Evolutionary conservation across 2,329 filamentous ascomycete genomes (phyloP).

Genomic region (Rachicladosporium sp.): DNA sequence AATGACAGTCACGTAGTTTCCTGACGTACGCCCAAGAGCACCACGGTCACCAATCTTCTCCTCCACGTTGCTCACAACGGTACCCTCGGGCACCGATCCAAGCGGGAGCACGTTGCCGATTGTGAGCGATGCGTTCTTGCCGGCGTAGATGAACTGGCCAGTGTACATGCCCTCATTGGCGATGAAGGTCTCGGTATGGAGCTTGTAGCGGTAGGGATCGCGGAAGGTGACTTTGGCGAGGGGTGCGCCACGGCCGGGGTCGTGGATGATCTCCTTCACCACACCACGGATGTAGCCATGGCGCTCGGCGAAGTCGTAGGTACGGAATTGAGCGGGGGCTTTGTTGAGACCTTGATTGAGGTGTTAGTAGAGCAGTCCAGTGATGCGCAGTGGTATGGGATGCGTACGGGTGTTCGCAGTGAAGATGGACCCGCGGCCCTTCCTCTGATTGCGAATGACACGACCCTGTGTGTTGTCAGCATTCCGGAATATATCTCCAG

Average conservation of each 20-base stretch:
- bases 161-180: conserved; percentile 99
- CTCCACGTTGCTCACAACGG: conserved; percentile 97
- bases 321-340: conserved; percentile 88
- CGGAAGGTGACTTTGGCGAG: conserved; percentile 96
- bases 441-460: conserved; percentile 64
- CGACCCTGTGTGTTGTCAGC: conserved; percentile 38
- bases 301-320: conserved; percentile 65
- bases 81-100: conserved; percentile 93
- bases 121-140: conserved; percentile 94
- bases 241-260: conserved; percentile 93
- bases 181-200: conserved; percentile 97
- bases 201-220: conserved; percentile 96
- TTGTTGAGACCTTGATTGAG: conserved; percentile 78
- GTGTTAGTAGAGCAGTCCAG: conserved; percentile 10
- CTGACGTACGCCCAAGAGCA: conserved; percentile 88
- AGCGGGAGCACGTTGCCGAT: conserved; percentile 97
- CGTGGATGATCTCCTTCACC: conserved; percentile 98
- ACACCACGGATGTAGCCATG: conserved; percentile 97
- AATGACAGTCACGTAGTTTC: conserved; percentile 98
- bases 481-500: background rate
- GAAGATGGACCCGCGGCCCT: conserved; percentile 68
- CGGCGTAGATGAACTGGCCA: conserved; percentile 99
- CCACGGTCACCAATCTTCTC: conserved; percentile 98
- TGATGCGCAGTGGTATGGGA: background rate
- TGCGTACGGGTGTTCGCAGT: conserved; percentile 30